Evolutionary conservation across 805 yeast species (phyloP), one percentile per base, ranked within the genome.

Genomic region (Metschnikowia colocasiae): DNA sequence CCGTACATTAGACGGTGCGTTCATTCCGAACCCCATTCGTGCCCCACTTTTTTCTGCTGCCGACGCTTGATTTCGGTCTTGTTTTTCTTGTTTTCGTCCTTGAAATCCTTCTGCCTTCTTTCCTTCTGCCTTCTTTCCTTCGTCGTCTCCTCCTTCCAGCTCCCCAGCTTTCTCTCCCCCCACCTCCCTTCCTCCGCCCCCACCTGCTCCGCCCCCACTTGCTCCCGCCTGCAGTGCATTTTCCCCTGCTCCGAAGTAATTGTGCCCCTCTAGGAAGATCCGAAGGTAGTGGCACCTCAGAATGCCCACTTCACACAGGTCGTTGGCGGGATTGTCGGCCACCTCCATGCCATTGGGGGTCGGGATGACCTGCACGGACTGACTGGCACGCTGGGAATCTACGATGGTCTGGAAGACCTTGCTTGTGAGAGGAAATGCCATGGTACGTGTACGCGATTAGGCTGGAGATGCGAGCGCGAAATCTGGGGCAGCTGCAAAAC

Each of bases 261-360:
- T 45, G 23, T 70, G 75, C 22, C 64, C 63, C 47, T 64, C 64
- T 35, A 58, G 62, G 50, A 72, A 72, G 5, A 69, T 30, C 22
- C 39, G 40, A 38, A 67, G 54, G 49, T 69, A 71, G 13, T 57
- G 50, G 13, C 38, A 42, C 49, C 69, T 71, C 23, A 63, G 49
- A 8, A 71, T 23, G 0, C 73, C 76, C 5, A 72, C 62, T 20
- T 68, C 69, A 9, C 63, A 46, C 2, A 48, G 46, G 6, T 48
- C 53, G 6, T 48, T 55, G 2, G 38, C 45, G 3, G 29, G 22
- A 4, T 49, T 49, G 7, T 38, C 36, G 4, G 30, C 27, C 4
- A 34, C 33, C 2, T 27, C 46, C 52, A 30, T 2, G 27, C 25
- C 6, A 10, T 45, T 6, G 13, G 33, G 9, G 19, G 35, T 2